Base-by-base conservation (phyloP, 345 rosid species). In the Physaria fendleri region DNA sequence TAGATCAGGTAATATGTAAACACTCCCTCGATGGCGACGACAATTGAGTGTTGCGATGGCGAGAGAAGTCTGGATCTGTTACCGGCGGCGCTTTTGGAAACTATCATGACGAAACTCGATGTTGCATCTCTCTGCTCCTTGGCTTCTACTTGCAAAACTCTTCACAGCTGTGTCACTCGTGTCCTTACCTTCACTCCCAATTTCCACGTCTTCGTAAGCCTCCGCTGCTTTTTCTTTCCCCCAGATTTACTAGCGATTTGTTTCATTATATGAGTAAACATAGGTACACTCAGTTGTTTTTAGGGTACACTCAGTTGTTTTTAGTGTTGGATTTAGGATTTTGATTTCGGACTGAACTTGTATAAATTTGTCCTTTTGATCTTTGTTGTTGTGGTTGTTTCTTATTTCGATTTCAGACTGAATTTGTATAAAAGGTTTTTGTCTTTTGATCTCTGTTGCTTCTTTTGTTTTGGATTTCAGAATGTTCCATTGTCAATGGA, bases 21-120 rank as follows among this genome's bases (percentile, higher is more conserved):
- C 37, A n/a, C 27, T 38, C 38, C 38, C 29, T 40, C 5, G 47
- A 70, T 70, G 74, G 64, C 64, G 17, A 32, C 60, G 30, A 49
- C 37, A 13, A 40, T 42, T 37, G 75, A 59, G 32, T 39, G 51
- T 56, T 22, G 33, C 47, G 59, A 59, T 64, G 66, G 42, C 11
- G 64, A 47, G 24, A 68, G 58, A 71, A 72, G 76, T 40, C 55
- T 92, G 60, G 98, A 84, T 68, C 81, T 76, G 68, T 74, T 92
- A 27, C 96, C 95, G 21, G 71, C 71, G 39, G 90, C 88, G 47
- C 66, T 92, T 1, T 41, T 88, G 15, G 83, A 77, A 18, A 78
- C 90, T 56, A 72, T 88, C 39, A 76, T 92, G 83, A 62, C 85
- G 16, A 85, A 85, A 75, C 90, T 92, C 6, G 95, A 92, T 60